A percentile compares a stretch with the other conserved stretches of the same genome.
Conservation (phyloP, 306 rosid species). For the Malus sieversii region DNA sequence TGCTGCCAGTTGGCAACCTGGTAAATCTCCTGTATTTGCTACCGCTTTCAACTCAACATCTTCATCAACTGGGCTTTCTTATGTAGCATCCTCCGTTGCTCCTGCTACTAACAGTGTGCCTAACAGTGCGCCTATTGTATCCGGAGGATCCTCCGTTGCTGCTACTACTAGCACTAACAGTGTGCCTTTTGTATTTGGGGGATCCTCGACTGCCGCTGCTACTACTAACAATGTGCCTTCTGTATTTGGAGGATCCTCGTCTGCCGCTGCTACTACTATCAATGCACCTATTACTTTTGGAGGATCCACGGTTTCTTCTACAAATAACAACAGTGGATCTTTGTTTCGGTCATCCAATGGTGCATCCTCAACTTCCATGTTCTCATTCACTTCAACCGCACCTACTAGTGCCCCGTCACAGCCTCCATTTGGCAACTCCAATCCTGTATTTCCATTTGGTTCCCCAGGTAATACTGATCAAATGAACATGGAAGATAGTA, state of each 20-base stretch:
- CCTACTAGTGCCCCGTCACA: constrained; percentile 34
- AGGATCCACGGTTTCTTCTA: constrained; percentile 25
- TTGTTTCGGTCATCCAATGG: constrained; percentile 44
- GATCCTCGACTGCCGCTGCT: constrained; percentile 13
- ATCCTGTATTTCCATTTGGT: constrained; percentile 30
- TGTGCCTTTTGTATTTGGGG: constrained; percentile 32
- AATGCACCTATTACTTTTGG: constrained; percentile 17
- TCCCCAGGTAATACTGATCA: constrained; percentile 54
- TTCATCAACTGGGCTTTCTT: constrained; percentile 21
- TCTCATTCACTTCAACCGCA: constrained; percentile 50
- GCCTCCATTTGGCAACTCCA: constrained; percentile 50
- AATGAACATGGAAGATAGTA: constrained; percentile 77
- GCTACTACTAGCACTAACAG: constrained; percentile 25
- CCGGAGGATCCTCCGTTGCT: constrained; percentile 25
- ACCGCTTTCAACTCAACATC: constrained; percentile 28
- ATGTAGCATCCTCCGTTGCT: constrained; percentile 9
- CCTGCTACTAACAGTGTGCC: constrained; percentile 28
- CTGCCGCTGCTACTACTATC: background rate
- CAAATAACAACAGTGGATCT: constrained; percentile 28
- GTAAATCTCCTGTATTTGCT: constrained; percentile 40
- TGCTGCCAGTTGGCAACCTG: constrained; percentile 49
- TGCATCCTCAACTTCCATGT: constrained; percentile 41
- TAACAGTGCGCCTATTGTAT: constrained; percentile 27
- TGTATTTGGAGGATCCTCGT: constrained; percentile 23
- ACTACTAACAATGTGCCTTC: constrained; percentile 23